Percentiles rank a stretch among this genome's conserved stretches.
These are phyloP conservation scores for Nicotiana noctiflora DNA, from an alignment of 257 asterid genomes.

Conservation along the genomic window DNA sequence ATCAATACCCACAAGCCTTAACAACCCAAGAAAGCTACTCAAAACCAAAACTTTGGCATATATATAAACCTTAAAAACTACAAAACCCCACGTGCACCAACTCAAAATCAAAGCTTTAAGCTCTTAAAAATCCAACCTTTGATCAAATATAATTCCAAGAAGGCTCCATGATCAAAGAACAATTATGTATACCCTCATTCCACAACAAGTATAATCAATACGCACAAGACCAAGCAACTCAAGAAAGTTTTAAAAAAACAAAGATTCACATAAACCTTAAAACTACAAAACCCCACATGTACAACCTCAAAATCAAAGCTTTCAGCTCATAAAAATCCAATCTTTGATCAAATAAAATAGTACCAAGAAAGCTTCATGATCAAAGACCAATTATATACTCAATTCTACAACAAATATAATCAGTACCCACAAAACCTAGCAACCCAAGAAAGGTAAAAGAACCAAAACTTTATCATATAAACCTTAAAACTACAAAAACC, in stretches of 20 bases:
- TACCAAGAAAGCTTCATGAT: not conserved
- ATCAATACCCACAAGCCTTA: no score
- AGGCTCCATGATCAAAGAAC: conserved; percentile 4
- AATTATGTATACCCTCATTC: not conserved
- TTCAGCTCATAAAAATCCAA: conserved; percentile 4
- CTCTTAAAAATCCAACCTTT: conserved; percentile 3
- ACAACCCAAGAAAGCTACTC: no score
- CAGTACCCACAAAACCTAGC: conserved; percentile 1
- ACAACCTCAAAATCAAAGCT: not conserved
- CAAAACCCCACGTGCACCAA: not conserved
- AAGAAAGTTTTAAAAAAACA: no score
- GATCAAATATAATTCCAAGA: not conserved
- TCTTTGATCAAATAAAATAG: not conserved
- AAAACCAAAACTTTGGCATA: no score
- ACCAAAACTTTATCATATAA: not conserved
- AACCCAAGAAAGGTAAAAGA: not conserved
- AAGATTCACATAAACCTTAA: not conserved
- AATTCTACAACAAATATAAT: not conserved
- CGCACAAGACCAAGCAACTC: not conserved
- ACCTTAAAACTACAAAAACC: not conserved
- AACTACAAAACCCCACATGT: not conserved
- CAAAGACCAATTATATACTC: not conserved
- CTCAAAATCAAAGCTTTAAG: conserved; percentile 11
- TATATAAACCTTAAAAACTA: not conserved
- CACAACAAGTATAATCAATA: not conserved